Conservation (phyloP, 768 basidiomycete genomes). For the Leucosporidium creatinivorum region DNA sequence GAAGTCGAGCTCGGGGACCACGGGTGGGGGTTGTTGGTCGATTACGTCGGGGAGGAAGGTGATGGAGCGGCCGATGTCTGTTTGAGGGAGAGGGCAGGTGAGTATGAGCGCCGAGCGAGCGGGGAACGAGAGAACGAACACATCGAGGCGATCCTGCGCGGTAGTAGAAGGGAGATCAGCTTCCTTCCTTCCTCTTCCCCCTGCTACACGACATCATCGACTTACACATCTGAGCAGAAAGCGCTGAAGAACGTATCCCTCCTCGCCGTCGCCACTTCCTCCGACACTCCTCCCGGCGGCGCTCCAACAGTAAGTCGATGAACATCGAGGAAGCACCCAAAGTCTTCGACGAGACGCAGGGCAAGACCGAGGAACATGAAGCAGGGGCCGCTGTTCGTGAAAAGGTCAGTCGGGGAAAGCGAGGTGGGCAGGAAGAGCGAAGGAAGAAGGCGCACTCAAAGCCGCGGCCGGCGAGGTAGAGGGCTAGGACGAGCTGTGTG, state of each 20-base stretch:
- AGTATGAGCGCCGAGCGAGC: background rate
- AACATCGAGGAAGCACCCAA: constrained; percentile 18
- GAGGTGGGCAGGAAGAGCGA: too few relatives aligned
- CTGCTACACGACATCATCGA: too few relatives aligned
- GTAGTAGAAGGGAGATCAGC: too few relatives aligned
- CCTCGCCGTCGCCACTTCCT: too few relatives aligned
- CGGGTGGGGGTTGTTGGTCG: constrained; percentile 10
- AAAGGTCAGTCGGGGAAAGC: background rate
- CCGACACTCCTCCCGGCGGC: too few relatives aligned
- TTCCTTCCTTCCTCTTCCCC: too few relatives aligned
- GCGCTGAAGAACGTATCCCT: too few relatives aligned
- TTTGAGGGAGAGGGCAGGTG: background rate
- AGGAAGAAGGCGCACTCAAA: background rate
- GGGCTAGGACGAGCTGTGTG: constrained; percentile 9
- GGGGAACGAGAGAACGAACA: too few relatives aligned
- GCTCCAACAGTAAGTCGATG: too few relatives aligned
- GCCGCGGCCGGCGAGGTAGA: constrained; percentile 14
- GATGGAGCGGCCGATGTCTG: constrained; percentile 18
- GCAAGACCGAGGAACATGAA: constrained; percentile 19
- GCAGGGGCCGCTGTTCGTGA: constrained; percentile 19
- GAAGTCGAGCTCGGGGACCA: constrained; percentile 24
- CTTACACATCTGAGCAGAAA: too few relatives aligned
- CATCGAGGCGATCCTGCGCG: too few relatives aligned
- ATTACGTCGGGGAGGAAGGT: constrained; percentile 19
- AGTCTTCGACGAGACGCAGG: constrained; percentile 20